A percentile compares a stretch with the other conserved stretches of the same genome.
Conservation (phyloP, 2,329 filamentous ascomycete genomes). For the Mycogone perniciosa region DNA sequence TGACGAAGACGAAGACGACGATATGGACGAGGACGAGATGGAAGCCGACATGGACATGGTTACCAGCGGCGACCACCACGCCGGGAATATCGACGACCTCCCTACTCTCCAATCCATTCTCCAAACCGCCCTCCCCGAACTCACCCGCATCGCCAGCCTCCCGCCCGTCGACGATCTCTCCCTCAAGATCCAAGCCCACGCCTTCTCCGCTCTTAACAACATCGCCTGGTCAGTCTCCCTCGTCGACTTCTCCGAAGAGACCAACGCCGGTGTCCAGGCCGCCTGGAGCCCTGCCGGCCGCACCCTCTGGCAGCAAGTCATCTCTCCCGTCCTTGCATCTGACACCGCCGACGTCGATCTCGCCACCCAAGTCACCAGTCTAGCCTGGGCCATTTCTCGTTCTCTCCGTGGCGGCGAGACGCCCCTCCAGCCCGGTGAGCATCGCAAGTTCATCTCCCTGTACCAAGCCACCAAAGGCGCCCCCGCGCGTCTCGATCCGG, state of each 20-base stretch:
- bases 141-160: slow-evolving; percentile 42
- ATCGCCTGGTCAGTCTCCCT: slow-evolving; percentile 60
- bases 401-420: slow-evolving; percentile 42
- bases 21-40: slow-evolving; percentile 52
- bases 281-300: slow-evolving; percentile 50
- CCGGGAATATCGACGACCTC: slow-evolving; percentile 41
- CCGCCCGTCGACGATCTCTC: slow-evolving; percentile 35
- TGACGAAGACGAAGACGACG: slow-evolving; percentile 40
- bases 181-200: slow-evolving; percentile 43
- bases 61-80: slow-evolving; percentile 42
- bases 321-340: slow-evolving; percentile 51
- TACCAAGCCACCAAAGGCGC: slow-evolving; percentile 51
- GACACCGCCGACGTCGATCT: slow-evolving; percentile 57
- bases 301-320: slow-evolving; percentile 50
- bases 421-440: slow-evolving; percentile 46
- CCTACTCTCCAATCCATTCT: slow-evolving; percentile 44
- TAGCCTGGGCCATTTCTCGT: slow-evolving; percentile 60
- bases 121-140: slow-evolving; percentile 32
- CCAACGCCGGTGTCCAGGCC: slow-evolving; percentile 44
- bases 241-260: slow-evolving; percentile 51
- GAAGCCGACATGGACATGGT: slow-evolving; percentile 61
- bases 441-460: slow-evolving; percentile 57
- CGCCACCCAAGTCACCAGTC: slow-evolving; percentile 56
- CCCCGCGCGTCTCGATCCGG: slow-evolving; percentile 20
- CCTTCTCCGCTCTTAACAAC: slow-evolving; percentile 59